phyloP scores from a whole-genome alignment of 2,329 filamentous ascomycete species.

The Paraphaeosphaeria minitans region DNA sequence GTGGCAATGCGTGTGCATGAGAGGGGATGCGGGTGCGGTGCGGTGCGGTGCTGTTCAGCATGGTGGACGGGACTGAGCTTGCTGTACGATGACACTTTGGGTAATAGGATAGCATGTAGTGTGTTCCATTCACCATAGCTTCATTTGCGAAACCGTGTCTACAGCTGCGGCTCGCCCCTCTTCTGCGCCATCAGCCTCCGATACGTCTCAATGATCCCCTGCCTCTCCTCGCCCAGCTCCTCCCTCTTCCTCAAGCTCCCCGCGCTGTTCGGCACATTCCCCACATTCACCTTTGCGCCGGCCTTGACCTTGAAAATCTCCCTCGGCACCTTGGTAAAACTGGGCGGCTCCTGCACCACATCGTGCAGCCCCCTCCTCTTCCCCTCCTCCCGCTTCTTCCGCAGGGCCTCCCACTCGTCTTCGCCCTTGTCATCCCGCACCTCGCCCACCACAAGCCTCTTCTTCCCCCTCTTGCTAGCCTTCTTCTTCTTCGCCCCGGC shows the following conservation, averaged over 20 bases:
- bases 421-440: constrained; percentile 63
- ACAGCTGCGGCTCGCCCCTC: constrained; percentile 16
- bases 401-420: constrained; percentile 79
- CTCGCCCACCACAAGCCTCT: constrained; percentile 56
- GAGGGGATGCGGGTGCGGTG: not conserved
- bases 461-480: constrained; percentile 56
- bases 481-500: constrained; percentile 56
- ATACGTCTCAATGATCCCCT: constrained; percentile 75
- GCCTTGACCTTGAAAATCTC: constrained; percentile 69
- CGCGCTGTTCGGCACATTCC: constrained; percentile 69
- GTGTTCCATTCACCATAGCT: not conserved
- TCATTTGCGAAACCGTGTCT: not conserved
- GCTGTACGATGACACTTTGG: not conserved
- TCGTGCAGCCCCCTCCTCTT: constrained; percentile 62
- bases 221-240: constrained; percentile 71
- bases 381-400: constrained; percentile 60
- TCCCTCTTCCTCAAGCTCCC: constrained; percentile 75
- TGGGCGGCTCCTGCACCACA: constrained; percentile 77
- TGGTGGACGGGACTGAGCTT: not conserved
- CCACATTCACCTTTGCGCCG: constrained; percentile 69
- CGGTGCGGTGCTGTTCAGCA: not conserved
- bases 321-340: constrained; percentile 65
- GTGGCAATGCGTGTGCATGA: not conserved
- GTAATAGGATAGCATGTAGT: not conserved
- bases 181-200: constrained; percentile 66